These are phyloP conservation scores for Aureobasidium namibiae DNA, from an alignment of 2,329 filamentous ascomycete species.

Conservation along the genomic window DNA sequence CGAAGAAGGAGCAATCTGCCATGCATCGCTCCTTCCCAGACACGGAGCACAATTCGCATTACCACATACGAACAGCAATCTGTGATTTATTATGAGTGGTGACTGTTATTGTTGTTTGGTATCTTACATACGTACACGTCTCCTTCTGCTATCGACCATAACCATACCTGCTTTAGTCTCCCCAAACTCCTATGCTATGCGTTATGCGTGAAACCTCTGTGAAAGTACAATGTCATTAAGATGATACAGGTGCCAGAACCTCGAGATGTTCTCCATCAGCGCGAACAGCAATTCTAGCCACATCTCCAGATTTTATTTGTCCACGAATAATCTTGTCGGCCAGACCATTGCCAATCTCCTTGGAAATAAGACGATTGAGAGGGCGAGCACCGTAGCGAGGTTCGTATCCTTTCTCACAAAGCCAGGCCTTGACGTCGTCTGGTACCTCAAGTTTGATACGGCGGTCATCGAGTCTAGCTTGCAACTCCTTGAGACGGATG, in stretches of 20 bases:
- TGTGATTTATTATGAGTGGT: neutral
- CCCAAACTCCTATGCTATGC: neutral
- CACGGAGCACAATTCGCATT: neutral
- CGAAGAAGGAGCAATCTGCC: neutral
- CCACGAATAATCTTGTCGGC: constrained; percentile 91
- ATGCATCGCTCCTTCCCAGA: neutral
- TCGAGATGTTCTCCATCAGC: constrained; percentile 41
- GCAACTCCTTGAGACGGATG: constrained; percentile 78
- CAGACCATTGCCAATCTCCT: constrained; percentile 78
- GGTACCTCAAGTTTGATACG: constrained; percentile 69
- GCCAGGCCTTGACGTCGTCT: constrained; percentile 69
- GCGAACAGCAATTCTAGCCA: constrained; percentile 61
- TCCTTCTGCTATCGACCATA: neutral
- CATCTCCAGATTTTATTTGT: constrained; percentile 66
- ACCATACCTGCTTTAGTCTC: neutral
- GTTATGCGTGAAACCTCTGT: neutral
- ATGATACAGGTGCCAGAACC: constrained; percentile 16
- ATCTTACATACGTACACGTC: constrained; percentile 9
- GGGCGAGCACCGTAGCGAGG: constrained; percentile 85
- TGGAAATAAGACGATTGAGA: constrained; percentile 81
- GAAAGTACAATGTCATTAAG: neutral
- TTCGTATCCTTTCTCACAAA: constrained; percentile 84
- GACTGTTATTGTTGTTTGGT: neutral
- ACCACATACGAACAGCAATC: neutral
- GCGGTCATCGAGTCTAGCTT: constrained; percentile 72